Percentiles rank a stretch among this genome's conserved stretches.
phyloP scores from a whole-genome alignment of 164 flowering plant genomes.

The Echeveria elegans region DNA sequence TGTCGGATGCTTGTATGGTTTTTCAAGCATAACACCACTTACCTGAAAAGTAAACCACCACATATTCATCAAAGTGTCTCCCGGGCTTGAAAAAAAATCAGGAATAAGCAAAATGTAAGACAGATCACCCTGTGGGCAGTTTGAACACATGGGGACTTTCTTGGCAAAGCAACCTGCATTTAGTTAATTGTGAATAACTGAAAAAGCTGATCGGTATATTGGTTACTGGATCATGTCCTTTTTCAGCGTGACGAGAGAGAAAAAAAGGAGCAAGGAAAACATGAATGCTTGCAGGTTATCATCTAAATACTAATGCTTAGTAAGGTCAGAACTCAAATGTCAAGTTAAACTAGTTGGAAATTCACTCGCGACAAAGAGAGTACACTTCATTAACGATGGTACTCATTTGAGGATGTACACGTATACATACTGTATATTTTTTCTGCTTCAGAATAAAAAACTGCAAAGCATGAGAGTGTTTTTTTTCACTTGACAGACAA shows the following conservation, averaged over 20 bases:
- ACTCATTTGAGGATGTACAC: too few species aligned
- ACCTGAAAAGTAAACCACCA: constrained; percentile 42
- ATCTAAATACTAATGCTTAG: too few species aligned
- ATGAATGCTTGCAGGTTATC: constrained; percentile 99
- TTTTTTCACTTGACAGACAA: constrained; percentile 39
- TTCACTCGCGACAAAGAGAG: too few species aligned
- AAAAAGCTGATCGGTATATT: background rate
- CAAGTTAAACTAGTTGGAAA: too few species aligned
- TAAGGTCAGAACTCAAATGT: too few species aligned
- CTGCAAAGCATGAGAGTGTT: too few species aligned
- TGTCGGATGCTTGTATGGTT: constrained; percentile 97
- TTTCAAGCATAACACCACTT: constrained; percentile 96
- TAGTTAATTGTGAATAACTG: background rate
- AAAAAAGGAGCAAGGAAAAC: constrained; percentile 19
- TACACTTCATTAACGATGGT: too few species aligned
- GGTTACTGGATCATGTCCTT: background rate
- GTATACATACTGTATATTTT: too few species aligned
- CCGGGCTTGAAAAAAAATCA: too few species aligned
- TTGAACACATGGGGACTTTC: constrained; percentile 97
- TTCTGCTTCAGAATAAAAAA: too few species aligned
- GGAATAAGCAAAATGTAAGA: background rate
- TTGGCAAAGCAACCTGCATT: constrained; percentile 86
- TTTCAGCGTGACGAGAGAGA: background rate
- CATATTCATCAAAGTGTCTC: too few species aligned
- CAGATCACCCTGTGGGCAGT: constrained; percentile 79